Percentiles rank a stretch among this genome's conserved stretches.
phyloP scores from a whole-genome alignment of 2,329 filamentous ascomycete genomes.

The Madurella fahalii region DNA sequence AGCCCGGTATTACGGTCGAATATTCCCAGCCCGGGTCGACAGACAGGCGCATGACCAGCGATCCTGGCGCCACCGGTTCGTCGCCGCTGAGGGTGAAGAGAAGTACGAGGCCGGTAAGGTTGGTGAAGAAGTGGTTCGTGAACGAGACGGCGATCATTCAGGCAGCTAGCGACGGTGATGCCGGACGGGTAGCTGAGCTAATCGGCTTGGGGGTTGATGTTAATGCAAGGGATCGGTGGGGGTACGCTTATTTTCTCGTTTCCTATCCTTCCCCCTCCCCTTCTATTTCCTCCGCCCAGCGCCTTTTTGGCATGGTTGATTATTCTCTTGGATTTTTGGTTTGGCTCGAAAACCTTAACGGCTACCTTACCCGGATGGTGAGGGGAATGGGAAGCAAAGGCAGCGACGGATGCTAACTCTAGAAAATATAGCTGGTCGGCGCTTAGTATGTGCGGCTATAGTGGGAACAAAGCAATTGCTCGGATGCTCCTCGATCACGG shows the following conservation, averaged over 20 bases:
- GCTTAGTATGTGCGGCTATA: neutral
- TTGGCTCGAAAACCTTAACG: too few species aligned
- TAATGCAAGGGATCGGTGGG: slow-evolving; percentile 29
- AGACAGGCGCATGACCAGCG: neutral
- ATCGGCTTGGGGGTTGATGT: slow-evolving; percentile 28
- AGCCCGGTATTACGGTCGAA: neutral
- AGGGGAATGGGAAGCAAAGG: too few species aligned
- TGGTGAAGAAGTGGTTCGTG: slow-evolving; percentile 27
- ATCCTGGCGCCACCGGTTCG: neutral
- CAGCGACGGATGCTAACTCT: too few species aligned
- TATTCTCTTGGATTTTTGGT: too few species aligned
- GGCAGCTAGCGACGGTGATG: slow-evolving; percentile 28
- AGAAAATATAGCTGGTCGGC: neutral
- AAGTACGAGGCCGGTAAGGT: slow-evolving; percentile 19
- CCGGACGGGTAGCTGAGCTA: slow-evolving; percentile 25
- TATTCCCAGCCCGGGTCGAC: neutral
- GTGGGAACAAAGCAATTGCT: slow-evolving; percentile 20
- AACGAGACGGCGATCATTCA: slow-evolving; percentile 29
- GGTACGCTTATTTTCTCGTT: slow-evolving; percentile 17
- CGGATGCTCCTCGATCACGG: slow-evolving; percentile 26
- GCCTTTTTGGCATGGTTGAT: too few species aligned
- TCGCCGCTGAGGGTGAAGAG: neutral
- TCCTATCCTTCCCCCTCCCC: too few species aligned
- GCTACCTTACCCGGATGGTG: too few species aligned
- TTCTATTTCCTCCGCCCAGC: too few species aligned